Base-by-base conservation (phyloP, 2,329 filamentous ascomycete genomes). In the Aureobasidium sp. region DNA sequence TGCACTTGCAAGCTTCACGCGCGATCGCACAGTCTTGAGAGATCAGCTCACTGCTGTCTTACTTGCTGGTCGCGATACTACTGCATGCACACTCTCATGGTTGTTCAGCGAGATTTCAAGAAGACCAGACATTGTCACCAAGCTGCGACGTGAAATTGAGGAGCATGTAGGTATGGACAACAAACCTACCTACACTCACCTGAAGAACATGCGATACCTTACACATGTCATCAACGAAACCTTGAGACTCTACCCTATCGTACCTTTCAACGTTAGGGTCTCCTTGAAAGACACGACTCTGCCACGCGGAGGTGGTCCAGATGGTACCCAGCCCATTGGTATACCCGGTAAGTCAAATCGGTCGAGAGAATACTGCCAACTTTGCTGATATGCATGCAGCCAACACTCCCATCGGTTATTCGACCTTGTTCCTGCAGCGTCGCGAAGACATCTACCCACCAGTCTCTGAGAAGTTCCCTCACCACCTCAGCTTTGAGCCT, bases 191-290 rank as follows among this genome's bases (percentile, higher is more conserved):
- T 96, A 95, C 73, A 82, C 84, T 13, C 84, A 96, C 71, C 81
- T 96, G 63, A 96, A 96, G 79, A 82, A 82, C 66, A 96, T 96
- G 91, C 87, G 88, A 69, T 96, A 93, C 72, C 83, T 94, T 17
- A 68, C 74, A 52, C 73, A 76, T 65, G 72, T 69, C n/a, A 65
- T 77, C 56, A 76, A 76, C 66, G 75, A 77, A 66, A 72, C 68
- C n/a, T 70, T 81, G 5, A 75, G 79, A 10, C 69, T 81, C 20
- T 81, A 80, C 65, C 79, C 79, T 2, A 74, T 78, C 3, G 78
- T 81, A 3, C 79, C 79, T 1, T 80, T 76, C 72, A 81, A 81
- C 66, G 73, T 80, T 26, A 77, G 79, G 50, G 68, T 78, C 9
- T 73, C 79, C 0, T 71, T 81, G 1, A 70, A 73, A 20, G 78